Base-by-base conservation (phyloP, 352 stramenopile species). In the Thraustotheca clavata region DNA sequence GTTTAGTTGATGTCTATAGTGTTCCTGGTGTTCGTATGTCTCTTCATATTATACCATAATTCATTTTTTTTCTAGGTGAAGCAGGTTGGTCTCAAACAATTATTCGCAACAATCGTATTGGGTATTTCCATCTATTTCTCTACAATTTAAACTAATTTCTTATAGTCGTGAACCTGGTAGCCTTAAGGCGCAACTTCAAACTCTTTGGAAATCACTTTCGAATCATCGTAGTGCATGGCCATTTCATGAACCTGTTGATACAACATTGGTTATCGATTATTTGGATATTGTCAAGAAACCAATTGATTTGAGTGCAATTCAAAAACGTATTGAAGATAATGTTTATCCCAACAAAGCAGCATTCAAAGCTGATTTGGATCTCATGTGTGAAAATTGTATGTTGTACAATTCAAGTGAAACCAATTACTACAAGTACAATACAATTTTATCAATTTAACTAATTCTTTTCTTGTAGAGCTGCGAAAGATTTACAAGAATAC, bases 331-430 rank as follows among this genome's bases (percentile, higher is more conserved):
- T 35, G 85, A 93, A 46, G 83, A 71, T 39, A 82, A 86, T 2
- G 49, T 74, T 49, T 99, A 99, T 75, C 73, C 91, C 34, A 94
- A 80, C 12, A 97, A 96, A 60, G 70, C 89, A 43, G 86, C 86
- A 62, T 82, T 99, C 50, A 91, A 96, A 67, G 77, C 81, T 11
- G 96, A 99, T 61, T 72, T 99, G 49, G 80, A 96, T 62, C 86
- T 89, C 40, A 99, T 99, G 93, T 96, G 92, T 62, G 83, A 96
- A 69, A 99, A 99, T 75, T 99, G 96, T 75, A 98, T 89, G 66
- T 69, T 81, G 12, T 99, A 99, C 86, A 99, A 99, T 79, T 89
- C 84, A 14, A 79, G 85, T 52, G 87, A 88, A 18, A 98, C 90
- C 65, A 98, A 98, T 73, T 97, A 98, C 73, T 97, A 97, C 75